A percentile compares a stretch with the other conserved stretches of the same genome.
Evolutionary conservation across 495 filamentous ascomycete genomes (phyloP).

Genomic region (Aspergillus ostianus): DNA sequence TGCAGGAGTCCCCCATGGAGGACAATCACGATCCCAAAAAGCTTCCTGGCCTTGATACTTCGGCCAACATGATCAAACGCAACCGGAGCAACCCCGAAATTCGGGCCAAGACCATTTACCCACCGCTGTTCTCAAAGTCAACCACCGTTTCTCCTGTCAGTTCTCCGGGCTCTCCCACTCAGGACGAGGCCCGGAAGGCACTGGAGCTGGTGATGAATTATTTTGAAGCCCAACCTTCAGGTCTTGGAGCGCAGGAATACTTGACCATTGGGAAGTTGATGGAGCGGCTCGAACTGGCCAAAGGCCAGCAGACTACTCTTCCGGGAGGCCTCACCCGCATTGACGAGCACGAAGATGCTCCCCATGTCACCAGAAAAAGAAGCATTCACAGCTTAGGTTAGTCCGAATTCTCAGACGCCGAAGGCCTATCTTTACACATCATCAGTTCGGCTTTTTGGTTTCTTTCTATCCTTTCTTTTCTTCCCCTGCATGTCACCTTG

Average conservation of each 20-base stretch:
- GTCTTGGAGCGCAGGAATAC: conserved; percentile 76
- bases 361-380: conserved; percentile 47
- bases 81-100: conserved; percentile 47
- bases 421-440: neutral
- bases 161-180: conserved; percentile 65
- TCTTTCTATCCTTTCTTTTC: conserved; percentile 9
- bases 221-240: conserved; percentile 70
- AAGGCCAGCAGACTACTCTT: conserved; percentile 52
- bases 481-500: conserved; percentile 15
- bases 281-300: conserved; percentile 76
- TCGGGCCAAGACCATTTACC: conserved; percentile 48
- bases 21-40: conserved; percentile 38
- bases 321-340: conserved; percentile 70
- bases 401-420: conserved; percentile 4
- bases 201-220: conserved; percentile 84
- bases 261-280: conserved; percentile 79
- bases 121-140: conserved; percentile 40
- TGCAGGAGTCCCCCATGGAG: conserved; percentile 69
- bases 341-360: conserved; percentile 45
- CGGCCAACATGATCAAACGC: conserved; percentile 38
- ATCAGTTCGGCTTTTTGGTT: conserved; percentile 15
- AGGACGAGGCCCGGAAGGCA: conserved; percentile 84
- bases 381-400: conserved; percentile 51
- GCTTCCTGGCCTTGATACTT: conserved; percentile 21
- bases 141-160: conserved; percentile 38